These are phyloP conservation scores for Suillus variegatus DNA, from an alignment of 768 basidiomycete genomes.

Conservation along the genomic window DNA sequence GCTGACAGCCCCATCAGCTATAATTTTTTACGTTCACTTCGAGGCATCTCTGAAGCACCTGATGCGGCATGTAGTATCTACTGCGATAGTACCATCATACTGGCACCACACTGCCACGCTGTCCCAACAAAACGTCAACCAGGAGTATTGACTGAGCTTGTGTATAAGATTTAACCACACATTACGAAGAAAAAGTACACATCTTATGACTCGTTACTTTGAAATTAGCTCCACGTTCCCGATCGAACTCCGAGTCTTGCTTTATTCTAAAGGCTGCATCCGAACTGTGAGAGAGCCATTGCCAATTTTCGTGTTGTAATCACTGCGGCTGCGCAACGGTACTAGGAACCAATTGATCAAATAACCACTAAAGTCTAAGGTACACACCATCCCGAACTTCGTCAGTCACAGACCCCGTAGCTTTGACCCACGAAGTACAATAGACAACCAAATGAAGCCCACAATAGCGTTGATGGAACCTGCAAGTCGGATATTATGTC, in stretches of 20 bases:
- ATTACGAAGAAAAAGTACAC: background rate
- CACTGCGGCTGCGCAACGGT: too few species aligned
- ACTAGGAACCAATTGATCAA: background rate
- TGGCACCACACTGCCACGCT: background rate
- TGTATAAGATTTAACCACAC: background rate
- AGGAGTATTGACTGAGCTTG: background rate
- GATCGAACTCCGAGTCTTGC: background rate
- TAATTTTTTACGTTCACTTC: too few species aligned
- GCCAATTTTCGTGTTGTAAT: background rate
- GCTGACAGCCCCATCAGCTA: too few species aligned
- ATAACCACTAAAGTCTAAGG: background rate
- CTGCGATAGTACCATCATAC: background rate
- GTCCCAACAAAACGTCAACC: background rate
- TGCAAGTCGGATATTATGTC: background rate
- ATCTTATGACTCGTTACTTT: background rate
- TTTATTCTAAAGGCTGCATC: background rate
- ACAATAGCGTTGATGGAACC: background rate
- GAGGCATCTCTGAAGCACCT: too few species aligned
- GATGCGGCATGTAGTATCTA: too few species aligned
- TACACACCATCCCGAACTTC: background rate
- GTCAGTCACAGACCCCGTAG: background rate
- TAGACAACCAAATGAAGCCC: background rate
- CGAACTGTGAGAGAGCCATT: background rate
- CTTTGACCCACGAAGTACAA: background rate
- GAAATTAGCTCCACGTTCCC: background rate